These are phyloP conservation scores for Anacardium occidentale DNA, from an alignment of 345 rosid species.

Conservation along the genomic window DNA sequence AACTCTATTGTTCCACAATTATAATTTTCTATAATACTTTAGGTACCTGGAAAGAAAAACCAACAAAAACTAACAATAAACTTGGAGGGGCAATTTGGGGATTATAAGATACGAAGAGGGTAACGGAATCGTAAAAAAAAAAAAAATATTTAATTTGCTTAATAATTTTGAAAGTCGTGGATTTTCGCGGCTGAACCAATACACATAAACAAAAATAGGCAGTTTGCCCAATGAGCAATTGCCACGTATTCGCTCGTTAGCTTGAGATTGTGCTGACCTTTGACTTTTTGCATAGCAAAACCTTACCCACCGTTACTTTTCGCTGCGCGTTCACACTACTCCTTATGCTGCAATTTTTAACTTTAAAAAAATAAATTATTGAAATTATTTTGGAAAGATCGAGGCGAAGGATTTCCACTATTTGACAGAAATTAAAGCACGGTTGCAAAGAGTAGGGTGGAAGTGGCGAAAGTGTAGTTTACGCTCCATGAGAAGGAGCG, in stretches of 20 bases:
- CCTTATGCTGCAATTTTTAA: too few species aligned
- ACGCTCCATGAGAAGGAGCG: not conserved
- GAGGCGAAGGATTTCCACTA: too few species aligned
- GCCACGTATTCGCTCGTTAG: not conserved
- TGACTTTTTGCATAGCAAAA: too few species aligned
- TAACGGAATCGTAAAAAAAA: not conserved
- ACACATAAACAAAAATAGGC: not conserved
- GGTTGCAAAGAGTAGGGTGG: too few species aligned
- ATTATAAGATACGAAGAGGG: not conserved
- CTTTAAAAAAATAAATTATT: too few species aligned
- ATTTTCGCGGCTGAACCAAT: constrained; percentile 38
- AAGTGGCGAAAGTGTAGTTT: not conserved
- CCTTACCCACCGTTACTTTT: not conserved
- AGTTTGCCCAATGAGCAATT: not conserved
- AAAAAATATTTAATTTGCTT: too few species aligned
- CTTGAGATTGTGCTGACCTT: not conserved
- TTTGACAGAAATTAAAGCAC: too few species aligned
- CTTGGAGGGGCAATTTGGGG: constrained; percentile 21
- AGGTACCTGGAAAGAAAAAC: not conserved
- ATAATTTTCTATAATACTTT: too few species aligned
- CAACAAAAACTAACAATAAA: not conserved
- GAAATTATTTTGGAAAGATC: too few species aligned
- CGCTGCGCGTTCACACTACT: not conserved
- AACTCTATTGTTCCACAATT: too few species aligned
- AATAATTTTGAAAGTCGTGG: constrained; percentile 25